Evolutionary conservation across 139 green algal species (phyloP).

Genomic region (Trebouxia sp.): DNA sequence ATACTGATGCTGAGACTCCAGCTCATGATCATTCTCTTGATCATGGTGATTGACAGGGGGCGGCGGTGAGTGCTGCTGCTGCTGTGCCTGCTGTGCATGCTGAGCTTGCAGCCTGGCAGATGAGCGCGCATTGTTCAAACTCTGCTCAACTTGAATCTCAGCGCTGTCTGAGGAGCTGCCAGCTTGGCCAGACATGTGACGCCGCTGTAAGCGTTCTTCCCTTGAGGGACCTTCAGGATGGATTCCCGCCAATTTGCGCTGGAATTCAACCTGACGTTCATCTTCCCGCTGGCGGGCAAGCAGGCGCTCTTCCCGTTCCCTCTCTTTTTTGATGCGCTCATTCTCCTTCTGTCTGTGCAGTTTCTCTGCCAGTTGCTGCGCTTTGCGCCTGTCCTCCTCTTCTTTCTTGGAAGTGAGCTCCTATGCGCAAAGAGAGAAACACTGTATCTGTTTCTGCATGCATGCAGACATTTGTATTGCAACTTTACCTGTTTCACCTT

Average conservation of each 20-base stretch:
- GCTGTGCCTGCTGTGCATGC: conserved; percentile 5
- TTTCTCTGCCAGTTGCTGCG: conserved; percentile 30
- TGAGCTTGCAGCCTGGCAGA: conserved; percentile 1
- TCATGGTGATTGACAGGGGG: neutral
- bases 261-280: neutral
- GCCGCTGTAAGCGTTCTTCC: conserved; percentile 24
- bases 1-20: neutral
- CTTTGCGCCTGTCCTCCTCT: conserved; percentile 42
- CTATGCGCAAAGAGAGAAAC: neutral
- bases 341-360: conserved; percentile 30
- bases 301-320: conserved; percentile 9
- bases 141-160: conserved; percentile 11
- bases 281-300: neutral
- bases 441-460: neutral
- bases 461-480: neutral
- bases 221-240: conserved; percentile 17
- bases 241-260: conserved; percentile 19
- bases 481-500: neutral
- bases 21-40: neutral
- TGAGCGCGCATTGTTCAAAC: neutral
- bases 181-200: neutral
- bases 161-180: conserved; percentile 5
- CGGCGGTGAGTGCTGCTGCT: neutral
- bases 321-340: conserved; percentile 38
- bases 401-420: conserved; percentile 47